phyloP scores from a whole-genome alignment of 306 rosid genomes.

The Ochetophila trinervis region DNA sequence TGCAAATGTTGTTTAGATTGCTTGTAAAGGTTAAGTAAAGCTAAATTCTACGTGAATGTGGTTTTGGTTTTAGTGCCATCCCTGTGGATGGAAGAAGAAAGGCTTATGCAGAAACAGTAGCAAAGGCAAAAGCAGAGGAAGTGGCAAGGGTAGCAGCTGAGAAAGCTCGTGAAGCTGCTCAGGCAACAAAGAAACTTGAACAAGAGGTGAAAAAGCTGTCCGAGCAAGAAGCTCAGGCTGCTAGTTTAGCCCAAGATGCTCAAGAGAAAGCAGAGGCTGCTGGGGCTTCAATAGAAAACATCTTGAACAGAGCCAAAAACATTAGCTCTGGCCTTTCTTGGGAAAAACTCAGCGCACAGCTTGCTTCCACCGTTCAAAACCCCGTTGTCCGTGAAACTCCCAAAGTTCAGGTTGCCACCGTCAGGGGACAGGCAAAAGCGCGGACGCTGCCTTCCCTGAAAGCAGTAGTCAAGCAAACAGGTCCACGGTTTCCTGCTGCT shows the following conservation, averaged over 20 bases:
- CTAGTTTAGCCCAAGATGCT: constrained; percentile 54
- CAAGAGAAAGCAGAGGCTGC: constrained; percentile 53
- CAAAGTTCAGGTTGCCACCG: constrained; percentile 70
- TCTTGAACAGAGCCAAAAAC: constrained; percentile 68
- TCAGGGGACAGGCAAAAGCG: constrained; percentile 90
- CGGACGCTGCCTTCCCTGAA: constrained; percentile 49
- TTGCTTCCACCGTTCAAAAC: constrained; percentile 46
- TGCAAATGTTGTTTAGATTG: background rate
- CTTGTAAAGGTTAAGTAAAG: background rate
- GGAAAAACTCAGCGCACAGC: constrained; percentile 66
- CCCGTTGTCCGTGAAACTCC: constrained; percentile 39
- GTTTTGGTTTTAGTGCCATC: constrained; percentile 46
- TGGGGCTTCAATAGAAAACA: constrained; percentile 47
- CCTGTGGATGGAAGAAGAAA: constrained; percentile 89
- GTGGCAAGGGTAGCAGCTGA: constrained; percentile 62
- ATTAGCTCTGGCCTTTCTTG: constrained; percentile 65
- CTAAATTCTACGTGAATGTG: background rate
- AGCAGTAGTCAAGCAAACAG: constrained; percentile 47
- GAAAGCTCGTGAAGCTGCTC: constrained; percentile 53
- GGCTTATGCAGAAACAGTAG: constrained; percentile 59
- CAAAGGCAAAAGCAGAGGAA: constrained; percentile 80
- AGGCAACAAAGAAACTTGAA: constrained; percentile 55
- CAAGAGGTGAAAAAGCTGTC: constrained; percentile 54
- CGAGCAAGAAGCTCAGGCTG: constrained; percentile 44
- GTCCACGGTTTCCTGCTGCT: constrained; percentile 16